Evolutionary conservation across 805 yeast genomes (phyloP).

Genomic region (Ogataea methanolica): DNA sequence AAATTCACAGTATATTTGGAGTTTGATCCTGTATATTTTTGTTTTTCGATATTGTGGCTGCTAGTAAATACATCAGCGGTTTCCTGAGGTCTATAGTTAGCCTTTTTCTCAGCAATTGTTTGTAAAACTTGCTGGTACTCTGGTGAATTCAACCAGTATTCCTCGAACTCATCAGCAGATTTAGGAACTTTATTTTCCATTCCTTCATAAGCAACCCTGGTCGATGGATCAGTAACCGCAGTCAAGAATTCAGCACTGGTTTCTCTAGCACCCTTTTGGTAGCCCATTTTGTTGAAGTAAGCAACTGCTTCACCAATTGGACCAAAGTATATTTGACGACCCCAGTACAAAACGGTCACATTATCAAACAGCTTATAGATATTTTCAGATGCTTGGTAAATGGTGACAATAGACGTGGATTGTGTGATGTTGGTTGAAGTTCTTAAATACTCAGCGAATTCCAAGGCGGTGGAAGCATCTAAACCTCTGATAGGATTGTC

Average conservation of each 20-base stretch:
- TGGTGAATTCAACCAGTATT: slow-evolving; percentile 54
- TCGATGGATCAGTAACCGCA: slow-evolving; percentile 59
- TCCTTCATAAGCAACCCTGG: slow-evolving; percentile 45
- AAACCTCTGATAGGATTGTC: slow-evolving; percentile 71
- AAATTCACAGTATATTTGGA: slow-evolving; percentile 38
- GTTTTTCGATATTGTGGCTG: slow-evolving; percentile 32
- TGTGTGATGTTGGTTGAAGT: slow-evolving; percentile 47
- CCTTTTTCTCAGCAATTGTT: slow-evolving; percentile 33
- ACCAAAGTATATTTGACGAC: slow-evolving; percentile 40
- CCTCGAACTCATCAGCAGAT: slow-evolving; percentile 53
- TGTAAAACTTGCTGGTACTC: slow-evolving; percentile 38
- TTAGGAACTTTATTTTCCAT: slow-evolving; percentile 48
- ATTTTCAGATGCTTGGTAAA: slow-evolving; percentile 42
- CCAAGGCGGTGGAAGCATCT: slow-evolving; percentile 67
- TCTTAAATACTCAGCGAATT: slow-evolving; percentile 54
- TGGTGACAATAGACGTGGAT: slow-evolving; percentile 49
- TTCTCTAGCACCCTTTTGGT: slow-evolving; percentile 42
- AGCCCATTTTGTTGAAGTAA: slow-evolving; percentile 40
- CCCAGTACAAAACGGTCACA: slow-evolving; percentile 38
- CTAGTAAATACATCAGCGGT: slow-evolving; percentile 28
- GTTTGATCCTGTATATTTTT: slow-evolving; percentile 35
- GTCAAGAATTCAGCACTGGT: slow-evolving; percentile 44
- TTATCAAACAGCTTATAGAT: slow-evolving; percentile 42
- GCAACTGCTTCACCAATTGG: slow-evolving; percentile 33
- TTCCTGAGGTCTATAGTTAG: slow-evolving; percentile 26